phyloP scores from a whole-genome alignment of 2,329 filamentous ascomycete species.

The Penicillium sp. region DNA sequence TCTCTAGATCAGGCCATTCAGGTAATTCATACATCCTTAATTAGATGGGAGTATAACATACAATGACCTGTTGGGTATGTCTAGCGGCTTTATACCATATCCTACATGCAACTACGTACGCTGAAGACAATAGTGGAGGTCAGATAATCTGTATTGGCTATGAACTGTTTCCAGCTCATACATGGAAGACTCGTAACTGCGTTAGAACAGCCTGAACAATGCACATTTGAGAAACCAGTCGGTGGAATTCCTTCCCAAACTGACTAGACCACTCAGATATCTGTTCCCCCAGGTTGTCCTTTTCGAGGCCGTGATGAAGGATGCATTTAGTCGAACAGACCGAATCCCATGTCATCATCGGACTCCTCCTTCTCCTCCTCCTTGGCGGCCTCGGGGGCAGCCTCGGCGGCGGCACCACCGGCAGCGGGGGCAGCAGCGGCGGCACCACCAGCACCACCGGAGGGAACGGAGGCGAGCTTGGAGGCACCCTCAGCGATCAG shows the following conservation, averaged over 20 bases:
- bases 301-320: conserved; percentile 31
- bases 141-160: conserved; percentile 39
- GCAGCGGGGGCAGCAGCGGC: conserved; percentile 49
- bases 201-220: conserved; percentile 35
- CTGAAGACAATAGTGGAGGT: conserved; percentile 23
- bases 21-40: too few relatives aligned
- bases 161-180: conserved; percentile 33
- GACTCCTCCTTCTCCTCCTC: conserved; percentile 76
- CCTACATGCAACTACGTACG: conserved; percentile 10
- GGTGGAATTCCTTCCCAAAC: conserved; percentile 30
- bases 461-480: conserved; percentile 98
- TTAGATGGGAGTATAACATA: not conserved
- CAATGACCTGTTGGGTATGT: not conserved
- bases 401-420: conserved; percentile 67
- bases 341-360: conserved; percentile 73
- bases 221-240: conserved; percentile 30
- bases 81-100: not conserved
- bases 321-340: conserved; percentile 63
- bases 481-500: conserved; percentile 83
- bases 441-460: conserved; percentile 71
- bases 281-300: conserved; percentile 67
- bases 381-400: conserved; percentile 65
- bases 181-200: conserved; percentile 39
- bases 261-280: conserved; percentile 34
- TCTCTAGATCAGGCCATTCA: too few relatives aligned